Base-by-base conservation (phyloP, 1,139 yeast species). In the Saccharomyces hybrid region DNA sequence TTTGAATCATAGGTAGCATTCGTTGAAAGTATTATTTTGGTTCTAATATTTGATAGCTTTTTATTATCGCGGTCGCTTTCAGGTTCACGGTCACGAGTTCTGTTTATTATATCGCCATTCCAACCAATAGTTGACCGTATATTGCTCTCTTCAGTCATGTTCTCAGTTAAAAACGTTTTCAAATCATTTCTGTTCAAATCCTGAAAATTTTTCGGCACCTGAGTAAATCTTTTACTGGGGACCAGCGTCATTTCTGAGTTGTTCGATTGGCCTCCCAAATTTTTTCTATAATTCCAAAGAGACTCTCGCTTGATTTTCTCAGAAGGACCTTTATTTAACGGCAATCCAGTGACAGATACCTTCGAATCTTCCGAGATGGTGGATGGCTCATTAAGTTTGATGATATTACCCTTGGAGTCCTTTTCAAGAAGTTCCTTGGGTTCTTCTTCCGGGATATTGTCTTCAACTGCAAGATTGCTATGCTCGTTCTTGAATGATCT, bases 321-420 rank as follows among this genome's bases (percentile, higher is more conserved):
- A 32, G 67, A 59, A 5, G 71, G 71, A 2, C 61, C 63, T 44
- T 58, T 59, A 46, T 62, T 57, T 27, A 68, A 57, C 7, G 70
- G 67, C 31, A 64, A 42, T 6, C 71, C 71, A 3, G 70, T 68
- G 26, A 69, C 65, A 6, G 64, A 67, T 55, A 63, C 66, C 16
- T 62, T 55, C 8, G 64, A 61, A 34, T 64, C 67, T 5, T 29
- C 51, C 6, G 50, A 44, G 34, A 47, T 48, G n/a, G 44, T 38
- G 9, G 53, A 52, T 5, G 65, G 65, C 42, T 66, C 71, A 53
- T 65, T 56, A 38, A 66, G 58, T 25, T 59, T 57, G 11, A 58
- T 53, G 29, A 62, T 55, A 9, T 59, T 55, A 11, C 68, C 69
- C 16, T 59, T 53, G 14, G 54, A 48, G 47, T 64, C 63, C 29